A percentile compares a stretch with the other conserved stretches of the same genome.
phyloP scores from a whole-genome alignment of 2,329 filamentous ascomycete genomes.

The Aspergillus sp. region DNA sequence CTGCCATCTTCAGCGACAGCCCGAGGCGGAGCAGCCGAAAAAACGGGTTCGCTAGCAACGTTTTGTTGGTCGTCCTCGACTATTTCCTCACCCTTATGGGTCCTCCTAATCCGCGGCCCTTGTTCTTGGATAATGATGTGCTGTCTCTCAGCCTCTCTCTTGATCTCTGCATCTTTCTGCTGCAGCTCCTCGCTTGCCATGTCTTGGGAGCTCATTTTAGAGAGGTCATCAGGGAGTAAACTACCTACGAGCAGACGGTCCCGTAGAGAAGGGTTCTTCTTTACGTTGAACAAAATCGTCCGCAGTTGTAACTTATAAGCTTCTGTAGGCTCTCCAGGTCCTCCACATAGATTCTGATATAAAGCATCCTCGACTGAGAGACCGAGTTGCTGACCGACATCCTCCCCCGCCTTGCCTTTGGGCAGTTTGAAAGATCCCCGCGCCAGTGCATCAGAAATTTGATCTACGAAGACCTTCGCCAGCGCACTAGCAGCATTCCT shows the following conservation, averaged over 20 bases:
- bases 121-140: conserved; percentile 77
- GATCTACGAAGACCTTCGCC: conserved; percentile 65
- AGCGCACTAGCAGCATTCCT: conserved; percentile 70
- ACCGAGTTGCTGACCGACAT: conserved; percentile 68
- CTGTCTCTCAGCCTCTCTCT: conserved; percentile 57
- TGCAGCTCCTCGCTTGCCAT: conserved; percentile 91
- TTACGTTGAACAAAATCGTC: conserved; percentile 80
- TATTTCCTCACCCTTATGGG: conserved; percentile 92
- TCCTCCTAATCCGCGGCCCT: conserved; percentile 77
- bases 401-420: conserved; percentile 62
- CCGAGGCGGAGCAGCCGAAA: conserved; percentile 47
- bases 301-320: conserved; percentile 67
- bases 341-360: conserved; percentile 52
- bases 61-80: conserved; percentile 69
- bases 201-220: conserved; percentile 85
- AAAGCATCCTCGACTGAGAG: conserved; percentile 76
- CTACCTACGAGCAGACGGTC: conserved; percentile 71
- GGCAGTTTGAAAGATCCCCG: conserved; percentile 62
- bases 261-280: conserved; percentile 78
- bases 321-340: conserved; percentile 53
- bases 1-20: conserved; percentile 37
- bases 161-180: conserved; percentile 56
- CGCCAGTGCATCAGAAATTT: conserved; percentile 68
- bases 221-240: conserved; percentile 72
- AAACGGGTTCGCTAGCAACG: conserved; percentile 48